A percentile compares a stretch with the other conserved stretches of the same genome.
Conservation (phyloP, 495 filamentous ascomycete species). For the Lepidopterella palustris region DNA sequence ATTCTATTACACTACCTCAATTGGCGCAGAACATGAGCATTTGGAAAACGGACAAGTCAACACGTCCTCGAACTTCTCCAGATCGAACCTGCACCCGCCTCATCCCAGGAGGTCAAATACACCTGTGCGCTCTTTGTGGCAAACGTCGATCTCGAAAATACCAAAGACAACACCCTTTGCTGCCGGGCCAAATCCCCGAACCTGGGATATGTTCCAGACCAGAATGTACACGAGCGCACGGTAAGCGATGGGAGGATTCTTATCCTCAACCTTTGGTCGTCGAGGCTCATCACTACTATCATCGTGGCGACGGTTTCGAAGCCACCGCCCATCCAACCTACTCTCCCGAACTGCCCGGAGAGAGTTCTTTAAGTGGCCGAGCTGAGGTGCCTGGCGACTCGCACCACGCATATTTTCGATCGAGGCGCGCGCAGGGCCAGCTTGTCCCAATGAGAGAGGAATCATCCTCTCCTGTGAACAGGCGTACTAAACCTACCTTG, state of each 20-base stretch:
- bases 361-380: not conserved
- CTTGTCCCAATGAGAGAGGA: not conserved
- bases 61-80: no score
- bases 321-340: not conserved
- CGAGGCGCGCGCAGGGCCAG: not conserved
- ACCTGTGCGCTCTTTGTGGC: not conserved
- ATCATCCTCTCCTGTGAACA: not conserved
- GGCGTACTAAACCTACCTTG: not conserved
- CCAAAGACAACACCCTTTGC: no score
- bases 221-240: not conserved
- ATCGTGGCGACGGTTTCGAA: not conserved
- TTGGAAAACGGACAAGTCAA: no score
- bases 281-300: not conserved
- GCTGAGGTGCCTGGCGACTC: not conserved
- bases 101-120: not conserved
- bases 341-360: not conserved
- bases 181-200: no score
- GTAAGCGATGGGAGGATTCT: not conserved
- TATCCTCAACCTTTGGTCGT: not conserved
- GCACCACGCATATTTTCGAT: not conserved
- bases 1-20: no score
- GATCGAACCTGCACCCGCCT: no score
- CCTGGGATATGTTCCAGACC: not conserved
- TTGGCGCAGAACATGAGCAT: no score
- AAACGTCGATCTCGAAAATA: not conserved